Evolutionary conservation across 83 land plant genomes (phyloP), one percentile per base, ranked within the genome.

Genomic region (Isoetes engelmannii): DNA sequence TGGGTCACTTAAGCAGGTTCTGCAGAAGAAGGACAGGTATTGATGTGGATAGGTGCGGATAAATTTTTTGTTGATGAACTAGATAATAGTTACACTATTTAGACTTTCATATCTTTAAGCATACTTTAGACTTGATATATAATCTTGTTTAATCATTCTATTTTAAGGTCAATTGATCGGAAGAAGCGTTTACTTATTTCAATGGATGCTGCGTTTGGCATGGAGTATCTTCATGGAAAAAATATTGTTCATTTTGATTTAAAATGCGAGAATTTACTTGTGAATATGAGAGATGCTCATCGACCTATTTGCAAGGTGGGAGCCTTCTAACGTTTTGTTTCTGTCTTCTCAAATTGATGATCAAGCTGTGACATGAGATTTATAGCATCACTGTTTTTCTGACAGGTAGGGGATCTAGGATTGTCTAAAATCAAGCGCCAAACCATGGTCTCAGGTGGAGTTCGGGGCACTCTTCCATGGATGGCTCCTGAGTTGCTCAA

Each of bases 401-500:
- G 15, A 50, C 60, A 86, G 86, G 82, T 86, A 76, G 89, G 89
- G 37, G 89, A 86, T 71, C 64, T 86, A 66, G 89, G 89, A 18
- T 72, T 86, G 64, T 86, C 89, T 59, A 86, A 86, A 76, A 86
- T 86, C 9, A 84, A 74, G 48, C 89, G 84, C 47, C 84, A 81
- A 7, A 86, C 89, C 13, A 63, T 86, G 63, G 89, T 86, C 19
- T 86, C 89, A 4, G 89, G 89, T 46, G 89, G 89, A 48, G 79
- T 86, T 19, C 84, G 89, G 56, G 89, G 89, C 73, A 86, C 89
- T 53, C 66, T 86, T 21, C 89, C 89, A 5, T 86, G 89, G 89
- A 86, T 86, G 89, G 89, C 89, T 67, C 89, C 89, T 53, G 89
- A 86, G 73, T 85, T 86, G 65, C 77, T 86, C 48, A 84, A 82